Conservation (phyloP, 2,329 filamentous ascomycete species). For the Pyrenophora seminiperda region DNA sequence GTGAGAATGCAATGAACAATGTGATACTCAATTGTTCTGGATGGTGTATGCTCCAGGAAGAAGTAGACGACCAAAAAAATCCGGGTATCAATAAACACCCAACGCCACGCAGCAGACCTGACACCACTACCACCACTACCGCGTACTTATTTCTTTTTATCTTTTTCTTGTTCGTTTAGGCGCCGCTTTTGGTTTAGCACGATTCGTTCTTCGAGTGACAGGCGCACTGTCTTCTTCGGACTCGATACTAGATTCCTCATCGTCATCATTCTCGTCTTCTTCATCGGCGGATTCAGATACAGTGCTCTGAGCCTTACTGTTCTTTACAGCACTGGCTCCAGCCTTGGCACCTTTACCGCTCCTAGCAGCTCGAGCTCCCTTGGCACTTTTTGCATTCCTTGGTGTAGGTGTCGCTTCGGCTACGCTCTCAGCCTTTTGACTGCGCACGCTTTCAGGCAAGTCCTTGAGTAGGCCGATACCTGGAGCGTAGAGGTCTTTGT, state of each 20-base stretch:
- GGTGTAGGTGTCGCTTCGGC: conserved; percentile 39
- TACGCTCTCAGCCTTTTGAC: conserved; percentile 37
- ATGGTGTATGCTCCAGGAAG: neutral
- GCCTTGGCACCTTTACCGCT: conserved; percentile 31
- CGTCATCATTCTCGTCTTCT: conserved; percentile 44
- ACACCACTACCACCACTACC: too few species aligned
- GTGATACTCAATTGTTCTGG: neutral
- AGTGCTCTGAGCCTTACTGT: conserved; percentile 38
- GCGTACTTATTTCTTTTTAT: neutral
- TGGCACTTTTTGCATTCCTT: conserved; percentile 36
- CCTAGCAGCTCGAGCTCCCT: conserved; percentile 34
- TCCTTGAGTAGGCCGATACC: conserved; percentile 43
- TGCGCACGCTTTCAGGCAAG: conserved; percentile 32
- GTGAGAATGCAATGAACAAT: neutral
- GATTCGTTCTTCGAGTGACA: conserved; percentile 40
- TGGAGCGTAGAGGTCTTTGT: conserved; percentile 40
- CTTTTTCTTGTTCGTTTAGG: conserved; percentile 41
- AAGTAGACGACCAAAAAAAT: neutral
- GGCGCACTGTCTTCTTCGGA: conserved; percentile 43
- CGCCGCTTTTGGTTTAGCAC: conserved; percentile 31
- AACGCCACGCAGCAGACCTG: neutral
- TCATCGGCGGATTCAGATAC: conserved; percentile 49
- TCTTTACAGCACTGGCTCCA: conserved; percentile 31
- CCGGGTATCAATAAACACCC: conserved; percentile 2
- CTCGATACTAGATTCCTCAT: conserved; percentile 38